These are phyloP conservation scores for Saposhnikovia divaricata DNA, from an alignment of 129 eudicot species.

Conservation along the genomic window DNA sequence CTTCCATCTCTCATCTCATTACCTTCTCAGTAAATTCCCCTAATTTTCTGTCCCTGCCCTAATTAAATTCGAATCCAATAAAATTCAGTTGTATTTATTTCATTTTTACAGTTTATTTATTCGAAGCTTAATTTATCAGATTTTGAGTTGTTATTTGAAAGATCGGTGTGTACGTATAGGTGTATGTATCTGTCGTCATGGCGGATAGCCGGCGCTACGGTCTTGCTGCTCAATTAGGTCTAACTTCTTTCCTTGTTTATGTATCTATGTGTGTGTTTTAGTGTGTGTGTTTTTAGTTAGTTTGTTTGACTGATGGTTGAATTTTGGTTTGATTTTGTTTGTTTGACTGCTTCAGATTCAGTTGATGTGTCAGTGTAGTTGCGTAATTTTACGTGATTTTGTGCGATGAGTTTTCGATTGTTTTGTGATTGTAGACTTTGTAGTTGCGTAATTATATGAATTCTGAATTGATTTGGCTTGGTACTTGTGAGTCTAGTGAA, in stretches of 20 bases:
- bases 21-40: conserved; percentile 6
- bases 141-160: background rate
- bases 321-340: background rate
- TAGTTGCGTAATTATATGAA: background rate
- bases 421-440: background rate
- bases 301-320: background rate
- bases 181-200: conserved; percentile 6
- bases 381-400: background rate
- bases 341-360: background rate
- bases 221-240: conserved; percentile 21
- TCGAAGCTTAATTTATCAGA: background rate
- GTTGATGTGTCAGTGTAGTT: background rate
- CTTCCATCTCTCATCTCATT: background rate
- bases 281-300: background rate
- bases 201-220: conserved; percentile 20
- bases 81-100: no score
- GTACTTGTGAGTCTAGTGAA: background rate
- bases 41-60: background rate
- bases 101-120: background rate
- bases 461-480: background rate
- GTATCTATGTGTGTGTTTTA: background rate
- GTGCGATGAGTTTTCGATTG: no score
- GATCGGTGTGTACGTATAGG: background rate
- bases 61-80: no score
- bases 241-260: background rate